Evolutionary conservation across 768 basidiomycete species (phyloP), one percentile per base, ranked within the genome.

Genomic region (Trametes sanguinea): DNA sequence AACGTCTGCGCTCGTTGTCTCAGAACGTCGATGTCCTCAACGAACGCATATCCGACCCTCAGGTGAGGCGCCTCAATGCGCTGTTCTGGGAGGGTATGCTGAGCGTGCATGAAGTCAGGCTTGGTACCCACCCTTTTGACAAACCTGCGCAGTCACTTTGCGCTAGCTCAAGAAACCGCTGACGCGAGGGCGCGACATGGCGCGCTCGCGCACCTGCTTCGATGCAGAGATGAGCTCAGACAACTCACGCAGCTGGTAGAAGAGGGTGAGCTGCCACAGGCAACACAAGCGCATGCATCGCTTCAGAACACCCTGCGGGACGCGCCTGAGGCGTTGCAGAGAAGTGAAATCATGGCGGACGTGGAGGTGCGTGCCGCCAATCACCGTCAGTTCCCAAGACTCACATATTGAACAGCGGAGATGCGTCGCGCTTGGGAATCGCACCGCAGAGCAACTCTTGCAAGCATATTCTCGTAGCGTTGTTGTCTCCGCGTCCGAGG

Each of bases 401-500:
- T 50, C 11, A 50, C 30, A 2, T 50, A 54, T 22, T 60, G 6
- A 17, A 6, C 65, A 94, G 91, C 78, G 76, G 52, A 83, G 77
- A 65, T 80, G 85, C 60, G 80, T 79, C 61, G 58, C 63, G 80
- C 83, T 8, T 72, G 81, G 29, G 79, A 80, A 68, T 57, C 82
- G 83, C 40, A 73, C 84, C 6, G 85, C 90, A 69, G 92, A 92
- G 62, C 85, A 90, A 67, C 77, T 94, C 27, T 83, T 79, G 65
- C 85, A 90, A 50, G 87, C 87, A 2, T 92, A 85, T 68, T 73
- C 82, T 22, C 80, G 85, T 67, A 80, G 87, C 68, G 72, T 92
- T 29, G 68, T 78, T 2, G 71, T 89, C 32, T 79, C 81, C 29
- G 74, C 82, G 3, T 77, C 77, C 14, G 78, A 80, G 61, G 66